Conservation (phyloP, 2,329 filamentous ascomycete species). For the Claviceps quebecensis region DNA sequence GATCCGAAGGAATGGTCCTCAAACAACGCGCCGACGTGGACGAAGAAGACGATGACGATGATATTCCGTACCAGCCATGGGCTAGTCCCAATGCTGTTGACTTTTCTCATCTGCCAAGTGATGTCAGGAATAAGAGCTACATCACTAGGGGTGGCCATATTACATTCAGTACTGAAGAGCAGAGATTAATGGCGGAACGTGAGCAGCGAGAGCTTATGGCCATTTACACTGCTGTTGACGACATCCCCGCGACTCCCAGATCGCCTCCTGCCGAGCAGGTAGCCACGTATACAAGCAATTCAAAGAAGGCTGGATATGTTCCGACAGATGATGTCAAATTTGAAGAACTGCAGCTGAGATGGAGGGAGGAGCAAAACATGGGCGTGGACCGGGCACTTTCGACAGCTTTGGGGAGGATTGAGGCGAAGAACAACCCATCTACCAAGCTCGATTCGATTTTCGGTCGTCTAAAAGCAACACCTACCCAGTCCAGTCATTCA, state of each 20-base stretch:
- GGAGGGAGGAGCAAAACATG: constrained; percentile 31
- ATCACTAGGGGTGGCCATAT: constrained; percentile 39
- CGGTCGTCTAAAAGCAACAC: constrained; percentile 18
- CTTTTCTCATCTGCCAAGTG: constrained; percentile 31
- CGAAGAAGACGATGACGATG: constrained; percentile 45
- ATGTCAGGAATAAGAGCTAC: constrained; percentile 33
- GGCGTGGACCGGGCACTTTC: constrained; percentile 29
- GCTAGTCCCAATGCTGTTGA: constrained; percentile 31
- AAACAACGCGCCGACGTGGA: constrained; percentile 36
- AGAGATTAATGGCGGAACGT: constrained; percentile 39
- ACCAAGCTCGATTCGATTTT: constrained; percentile 27
- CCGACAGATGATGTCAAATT: constrained; percentile 26
- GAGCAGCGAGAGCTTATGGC: constrained; percentile 47
- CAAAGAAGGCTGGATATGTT: constrained; percentile 22
- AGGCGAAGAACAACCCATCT: constrained; percentile 21
- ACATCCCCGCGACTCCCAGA: constrained; percentile 43
- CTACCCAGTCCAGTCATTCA: not conserved
- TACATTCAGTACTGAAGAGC: constrained; percentile 39
- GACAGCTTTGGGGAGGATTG: constrained; percentile 29
- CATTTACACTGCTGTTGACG: constrained; percentile 38
- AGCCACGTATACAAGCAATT: constrained; percentile 9
- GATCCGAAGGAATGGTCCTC: constrained; percentile 56
- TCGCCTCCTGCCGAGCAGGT: constrained; percentile 30
- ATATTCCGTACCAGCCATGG: constrained; percentile 39
- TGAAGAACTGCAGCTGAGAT: constrained; percentile 35